These are phyloP conservation scores for Sphaerulina vaccinii DNA, from an alignment of 2,329 filamentous ascomycete genomes.

Conservation along the genomic window DNA sequence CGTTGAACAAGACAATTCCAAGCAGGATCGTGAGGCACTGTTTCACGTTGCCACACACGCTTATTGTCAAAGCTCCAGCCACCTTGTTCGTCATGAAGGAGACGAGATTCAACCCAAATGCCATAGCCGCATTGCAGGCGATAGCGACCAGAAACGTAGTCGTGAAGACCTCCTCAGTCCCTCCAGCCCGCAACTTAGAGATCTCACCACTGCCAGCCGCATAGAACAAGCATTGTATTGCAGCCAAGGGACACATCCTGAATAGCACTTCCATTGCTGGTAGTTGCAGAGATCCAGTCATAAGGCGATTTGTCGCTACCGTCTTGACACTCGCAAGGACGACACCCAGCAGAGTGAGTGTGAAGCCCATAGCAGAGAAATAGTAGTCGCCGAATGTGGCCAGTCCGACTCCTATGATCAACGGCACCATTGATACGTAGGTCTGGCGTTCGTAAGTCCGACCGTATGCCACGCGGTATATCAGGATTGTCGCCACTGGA, in stretches of 20 bases:
- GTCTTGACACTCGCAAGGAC: slow-evolving; percentile 52
- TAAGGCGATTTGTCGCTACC: slow-evolving; percentile 63
- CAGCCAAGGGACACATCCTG: slow-evolving; percentile 28
- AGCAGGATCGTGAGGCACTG: slow-evolving; percentile 40
- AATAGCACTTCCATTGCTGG: slow-evolving; percentile 61
- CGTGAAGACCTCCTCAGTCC: slow-evolving; percentile 29
- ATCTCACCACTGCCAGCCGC: slow-evolving; percentile 42
- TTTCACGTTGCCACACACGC: slow-evolving; percentile 41
- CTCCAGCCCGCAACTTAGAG: slow-evolving; percentile 19
- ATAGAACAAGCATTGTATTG: slow-evolving; percentile 25
- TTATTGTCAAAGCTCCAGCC: slow-evolving; percentile 40
- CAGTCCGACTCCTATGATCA: slow-evolving; percentile 59
- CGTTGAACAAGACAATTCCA: slow-evolving; percentile 40
- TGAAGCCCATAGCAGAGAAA: slow-evolving; percentile 54
- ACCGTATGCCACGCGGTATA: slow-evolving; percentile 58
- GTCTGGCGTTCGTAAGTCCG: slow-evolving; percentile 58
- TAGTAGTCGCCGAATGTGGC: slow-evolving; percentile 64
- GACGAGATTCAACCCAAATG: slow-evolving; percentile 40
- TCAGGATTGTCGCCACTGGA: slow-evolving; percentile 61
- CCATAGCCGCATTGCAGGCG: slow-evolving; percentile 36
- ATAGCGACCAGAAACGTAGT: slow-evolving; percentile 27
- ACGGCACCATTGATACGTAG: slow-evolving; percentile 60
- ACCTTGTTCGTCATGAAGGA: slow-evolving; percentile 42
- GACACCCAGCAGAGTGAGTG: slow-evolving; percentile 41
- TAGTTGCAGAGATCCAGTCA: slow-evolving; percentile 60